Evolutionary conservation across 768 basidiomycete species (phyloP).

Genomic region (Suillus subalutaceus): DNA sequence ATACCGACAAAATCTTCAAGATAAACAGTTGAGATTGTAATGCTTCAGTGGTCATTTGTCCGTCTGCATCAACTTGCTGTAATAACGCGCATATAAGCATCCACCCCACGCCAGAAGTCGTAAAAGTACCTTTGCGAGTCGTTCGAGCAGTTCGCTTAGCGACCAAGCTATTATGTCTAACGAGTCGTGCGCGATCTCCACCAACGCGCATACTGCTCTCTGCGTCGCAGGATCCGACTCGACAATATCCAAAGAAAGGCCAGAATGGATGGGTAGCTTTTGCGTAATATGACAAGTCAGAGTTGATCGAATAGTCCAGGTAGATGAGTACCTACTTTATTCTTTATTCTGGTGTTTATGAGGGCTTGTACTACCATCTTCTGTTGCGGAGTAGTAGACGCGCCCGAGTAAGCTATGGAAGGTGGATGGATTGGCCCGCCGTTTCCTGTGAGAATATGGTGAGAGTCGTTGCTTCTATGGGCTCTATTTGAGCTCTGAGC

Average conservation of each 20-base stretch:
- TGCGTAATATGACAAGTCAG: slow-evolving; percentile 3
- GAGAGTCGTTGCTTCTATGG: slow-evolving; percentile 67
- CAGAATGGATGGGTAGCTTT: slow-evolving; percentile 87
- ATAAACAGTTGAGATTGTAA: slow-evolving; percentile 88
- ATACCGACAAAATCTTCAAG: slow-evolving; percentile 76
- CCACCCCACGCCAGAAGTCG: slow-evolving; percentile 3
- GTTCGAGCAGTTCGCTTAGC: slow-evolving; percentile 76
- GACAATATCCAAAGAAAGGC: slow-evolving; percentile 67
- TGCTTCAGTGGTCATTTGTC: slow-evolving; percentile 63
- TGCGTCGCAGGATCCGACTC: slow-evolving; percentile 78
- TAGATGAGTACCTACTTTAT: slow-evolving; percentile 57
- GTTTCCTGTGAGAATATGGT: slow-evolving; percentile 40
- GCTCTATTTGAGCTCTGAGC: slow-evolving; percentile 46
- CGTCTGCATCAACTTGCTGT: slow-evolving; percentile 58
- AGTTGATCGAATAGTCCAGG: slow-evolving; percentile 6
- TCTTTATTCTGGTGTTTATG: slow-evolving; percentile 71
- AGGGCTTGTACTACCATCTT: slow-evolving; percentile 74
- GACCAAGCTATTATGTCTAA: slow-evolving; percentile 81
- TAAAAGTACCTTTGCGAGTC: slow-evolving; percentile 66
- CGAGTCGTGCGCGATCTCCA: slow-evolving; percentile 77
- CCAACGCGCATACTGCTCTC: slow-evolving; percentile 75
- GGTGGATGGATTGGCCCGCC: slow-evolving; percentile 35
- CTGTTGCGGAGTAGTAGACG: slow-evolving; percentile 65
- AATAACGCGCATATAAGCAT: slow-evolving; percentile 19
- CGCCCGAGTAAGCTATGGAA: slow-evolving; percentile 40